Conservation (phyloP, 2,329 filamentous ascomycete species). For the Aspergillus ochraceus region DNA sequence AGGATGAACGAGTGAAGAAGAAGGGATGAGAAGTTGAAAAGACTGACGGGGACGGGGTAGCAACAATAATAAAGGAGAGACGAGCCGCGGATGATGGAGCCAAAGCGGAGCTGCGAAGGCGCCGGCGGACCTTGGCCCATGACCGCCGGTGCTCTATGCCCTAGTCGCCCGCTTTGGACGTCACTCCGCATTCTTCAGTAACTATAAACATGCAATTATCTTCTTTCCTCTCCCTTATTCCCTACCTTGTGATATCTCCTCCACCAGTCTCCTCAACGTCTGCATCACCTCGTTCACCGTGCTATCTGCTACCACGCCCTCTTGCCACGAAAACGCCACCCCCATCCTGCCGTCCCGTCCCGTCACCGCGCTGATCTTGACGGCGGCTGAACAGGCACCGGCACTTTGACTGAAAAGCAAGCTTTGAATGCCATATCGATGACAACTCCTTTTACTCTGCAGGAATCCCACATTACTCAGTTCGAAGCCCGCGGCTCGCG, state of each 20-base stretch:
- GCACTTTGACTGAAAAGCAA: conserved; percentile 14
- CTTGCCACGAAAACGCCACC: conserved; percentile 11
- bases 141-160: conserved; percentile 37
- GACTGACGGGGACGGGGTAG: neutral
- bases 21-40: conserved; percentile 1
- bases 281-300: neutral
- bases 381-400: conserved; percentile 12
- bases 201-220: conserved; percentile 1
- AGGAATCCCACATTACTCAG: conserved; percentile 3
- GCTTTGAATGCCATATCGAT: conserved; percentile 3
- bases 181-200: conserved; percentile 13
- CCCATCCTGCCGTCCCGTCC: conserved; percentile 4
- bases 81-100: conserved; percentile 16
- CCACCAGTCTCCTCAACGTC: neutral
- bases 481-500: conserved; percentile 4
- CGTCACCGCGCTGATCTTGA: conserved; percentile 12
- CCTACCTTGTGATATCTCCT: neutral
- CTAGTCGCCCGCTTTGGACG: conserved; percentile 26
- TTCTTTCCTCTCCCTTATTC: neutral
- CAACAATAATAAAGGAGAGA: conserved; percentile 7
- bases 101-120: conserved; percentile 21
- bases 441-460: neutral
- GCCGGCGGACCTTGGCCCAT: conserved; percentile 21
- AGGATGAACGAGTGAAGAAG: neutral
- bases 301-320: neutral